A percentile compares a stretch with the other conserved stretches of the same genome.
Evolutionary conservation across 1,284 basidiomycete species (phyloP).

Genomic region (Puccinia brachypodii): DNA sequence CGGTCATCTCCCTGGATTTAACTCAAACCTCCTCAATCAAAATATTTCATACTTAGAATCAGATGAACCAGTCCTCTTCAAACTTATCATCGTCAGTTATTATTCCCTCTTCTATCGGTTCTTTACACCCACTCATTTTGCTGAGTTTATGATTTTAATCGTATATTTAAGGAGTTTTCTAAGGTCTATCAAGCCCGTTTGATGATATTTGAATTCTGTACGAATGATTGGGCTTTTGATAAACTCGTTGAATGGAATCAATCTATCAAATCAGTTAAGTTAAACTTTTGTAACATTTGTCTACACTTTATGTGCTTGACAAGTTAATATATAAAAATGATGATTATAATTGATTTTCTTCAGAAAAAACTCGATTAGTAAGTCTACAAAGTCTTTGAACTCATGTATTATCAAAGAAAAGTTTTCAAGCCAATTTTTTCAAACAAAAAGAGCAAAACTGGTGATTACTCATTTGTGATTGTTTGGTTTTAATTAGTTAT

Average conservation of each 20-base stretch:
- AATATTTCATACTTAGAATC: not conserved
- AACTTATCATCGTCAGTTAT: not conserved
- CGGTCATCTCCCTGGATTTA: not conserved
- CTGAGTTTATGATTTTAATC: not conserved
- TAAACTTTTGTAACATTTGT: too few relatives aligned
- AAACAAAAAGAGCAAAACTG: not conserved
- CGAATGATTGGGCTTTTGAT: not conserved
- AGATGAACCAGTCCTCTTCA: not conserved
- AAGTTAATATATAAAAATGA: not conserved
- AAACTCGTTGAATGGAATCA: not conserved
- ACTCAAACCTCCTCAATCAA: not conserved
- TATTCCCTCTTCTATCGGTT: not conserved
- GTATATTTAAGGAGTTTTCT: not conserved
- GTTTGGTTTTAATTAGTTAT: not conserved
- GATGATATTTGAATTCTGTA: constrained; percentile 2
- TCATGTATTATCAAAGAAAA: not conserved
- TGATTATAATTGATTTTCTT: not conserved
- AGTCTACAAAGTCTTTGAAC: not conserved
- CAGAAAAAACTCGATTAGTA: constrained; percentile 7
- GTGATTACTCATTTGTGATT: not conserved
- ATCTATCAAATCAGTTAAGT: not conserved
- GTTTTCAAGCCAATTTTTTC: not conserved
- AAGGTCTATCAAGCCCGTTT: constrained; percentile 8
- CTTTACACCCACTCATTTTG: not conserved
- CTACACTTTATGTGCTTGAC: not conserved